Base-by-base conservation (phyloP, 176 grass and related monocot species). In the Oryza meridionalis region DNA sequence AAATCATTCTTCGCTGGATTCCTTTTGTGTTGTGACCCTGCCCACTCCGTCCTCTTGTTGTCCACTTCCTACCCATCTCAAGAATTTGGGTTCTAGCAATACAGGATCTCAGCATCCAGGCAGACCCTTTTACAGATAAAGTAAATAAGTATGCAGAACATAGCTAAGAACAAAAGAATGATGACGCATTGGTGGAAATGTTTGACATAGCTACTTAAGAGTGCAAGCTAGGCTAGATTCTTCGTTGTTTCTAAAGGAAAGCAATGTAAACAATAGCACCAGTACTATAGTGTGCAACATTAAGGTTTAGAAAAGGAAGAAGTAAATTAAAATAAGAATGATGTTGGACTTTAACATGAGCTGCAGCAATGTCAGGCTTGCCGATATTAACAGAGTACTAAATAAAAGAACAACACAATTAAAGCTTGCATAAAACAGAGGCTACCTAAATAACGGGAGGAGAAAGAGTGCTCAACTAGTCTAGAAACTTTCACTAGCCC, bases 51-150 rank as follows among this genome's bases (percentile, higher is more conserved):
- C 76, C 89, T 81, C 78, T 88, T 87, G 85, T 42, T 74, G 72
- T 81, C 86, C 77, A 92, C 90, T 82, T 85, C 90, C 82, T 92
- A 92, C 46, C 82, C 82, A 91, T 85, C 78, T 85, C 73, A 88
- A 82, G 90, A 78, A 68, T 70, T 76, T 83, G 69, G 75, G 64
- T 72, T 85, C 73, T 65, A 92, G 74, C n/a, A 11, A 88, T 79
- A 79, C 42, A 88, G 78, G 86, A 86, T 81, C 86, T 92, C 90
- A 73, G 73, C 82, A 92, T 88, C 86, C 78, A 92, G 82, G 68
- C 90, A 86, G 78, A 75, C 90, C 83, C 86, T 90, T 92, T 89
- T 86, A 89, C 69, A 86, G 38, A 86, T 33, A 91, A 87, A 84
- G 68, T 84, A 91, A 82, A 88, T 85, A 82, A 91, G 85, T 88